Conservation (phyloP, 371 early-diverging fungal genomes). For the Blakeslea trispora region DNA sequence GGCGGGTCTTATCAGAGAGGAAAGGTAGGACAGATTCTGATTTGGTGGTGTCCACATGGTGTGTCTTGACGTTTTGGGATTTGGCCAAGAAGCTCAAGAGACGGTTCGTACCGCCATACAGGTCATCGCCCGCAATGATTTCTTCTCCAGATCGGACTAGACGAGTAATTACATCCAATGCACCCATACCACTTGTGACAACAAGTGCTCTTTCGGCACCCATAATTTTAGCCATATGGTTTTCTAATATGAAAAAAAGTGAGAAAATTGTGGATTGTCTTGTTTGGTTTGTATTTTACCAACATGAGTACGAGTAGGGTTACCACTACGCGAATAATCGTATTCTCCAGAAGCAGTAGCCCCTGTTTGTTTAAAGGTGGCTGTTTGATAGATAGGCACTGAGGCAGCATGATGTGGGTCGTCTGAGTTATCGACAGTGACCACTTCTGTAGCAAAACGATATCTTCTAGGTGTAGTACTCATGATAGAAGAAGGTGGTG, state of each 20-base stretch:
- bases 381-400: constrained; percentile 95
- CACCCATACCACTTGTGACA: constrained; percentile 89
- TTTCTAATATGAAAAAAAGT: no score
- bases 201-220: constrained; percentile 75
- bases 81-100: constrained; percentile 72
- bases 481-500: constrained; percentile 33
- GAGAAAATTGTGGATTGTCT: no score
- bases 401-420: constrained; percentile 92
- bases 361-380: constrained; percentile 90
- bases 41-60: constrained; percentile 83
- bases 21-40: constrained; percentile 58
- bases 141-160: constrained; percentile 80
- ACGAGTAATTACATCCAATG: constrained; percentile 82
- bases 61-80: constrained; percentile 72
- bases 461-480: constrained; percentile 56
- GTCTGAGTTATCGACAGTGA: constrained; percentile 74
- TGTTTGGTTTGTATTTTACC: constrained; percentile 55
- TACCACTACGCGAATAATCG: constrained; percentile 91
- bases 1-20: constrained; percentile 77
- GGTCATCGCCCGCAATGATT: constrained; percentile 86
- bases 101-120: constrained; percentile 91
- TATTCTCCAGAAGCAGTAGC: constrained; percentile 86
- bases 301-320: constrained; percentile 86
- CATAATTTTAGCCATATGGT: constrained; percentile 87
- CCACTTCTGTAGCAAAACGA: constrained; percentile 87